Base-by-base conservation (phyloP, 2,329 filamentous ascomycete species). In the Talaromyces verruculosus region DNA sequence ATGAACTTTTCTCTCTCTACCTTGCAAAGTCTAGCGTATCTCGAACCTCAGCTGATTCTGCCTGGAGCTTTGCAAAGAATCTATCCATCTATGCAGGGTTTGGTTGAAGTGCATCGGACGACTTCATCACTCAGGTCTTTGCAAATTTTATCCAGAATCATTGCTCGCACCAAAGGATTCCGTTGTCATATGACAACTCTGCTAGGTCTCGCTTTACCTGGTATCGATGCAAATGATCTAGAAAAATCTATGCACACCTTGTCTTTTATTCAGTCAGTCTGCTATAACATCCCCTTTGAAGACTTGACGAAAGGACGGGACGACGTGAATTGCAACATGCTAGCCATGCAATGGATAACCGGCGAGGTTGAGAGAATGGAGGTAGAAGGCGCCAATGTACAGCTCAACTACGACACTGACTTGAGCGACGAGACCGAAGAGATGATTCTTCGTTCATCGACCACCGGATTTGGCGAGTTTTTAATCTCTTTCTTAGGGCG, bases 51-150 rank as follows among this genome's bases (percentile, higher is more conserved):
- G 71, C 83, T 98, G 71, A 94, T 99, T 67, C 84, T 99, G 1
- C 95, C 95, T 0, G 95, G 96, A 49, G 94, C 95, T 30, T 79
- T 99, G 66, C 95, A 99, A 78, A 87, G 95, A 68, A 98, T 99
- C 74, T 99, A 99, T 74, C 95, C 95, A 11, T 96, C 94, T 70
- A 88, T 99, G 78, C 95, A 99, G 77, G 96, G 96, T 0, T 83
- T 99, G 62, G 95, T 99, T 3, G 95, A 99, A 78, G 95, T 99
- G 3, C 95, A 99, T 80, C 88, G 95, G 63, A 99, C 95, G 1
- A 94, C 93, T 5, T 97, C 95, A 0, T 97, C 94, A 66, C 85
- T 99, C 66, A 91, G 94, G 73, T 91, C 94, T 49, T 82, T 99
- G 67, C 93, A 97, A 80, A 92, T 96, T 84, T 87, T 98, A 68